Conservation (phyloP, 2,329 filamentous ascomycete species). For the Podosphaera xanthii region DNA sequence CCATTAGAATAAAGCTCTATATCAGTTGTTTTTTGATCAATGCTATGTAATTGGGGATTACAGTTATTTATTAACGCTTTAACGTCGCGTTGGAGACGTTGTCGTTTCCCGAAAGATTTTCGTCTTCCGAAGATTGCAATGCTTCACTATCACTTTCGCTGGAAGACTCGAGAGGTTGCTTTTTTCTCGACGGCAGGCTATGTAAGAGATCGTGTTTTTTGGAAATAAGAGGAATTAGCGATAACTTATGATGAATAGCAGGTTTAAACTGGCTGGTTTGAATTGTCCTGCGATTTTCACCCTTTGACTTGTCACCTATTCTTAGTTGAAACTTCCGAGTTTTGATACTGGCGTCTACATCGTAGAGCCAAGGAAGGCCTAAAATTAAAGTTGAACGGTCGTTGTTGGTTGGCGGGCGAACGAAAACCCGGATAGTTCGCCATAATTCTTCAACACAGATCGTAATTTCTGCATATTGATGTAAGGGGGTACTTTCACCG, state of each 20-base stretch:
- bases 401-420: neutral
- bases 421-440: neutral
- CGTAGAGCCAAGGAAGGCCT: neutral
- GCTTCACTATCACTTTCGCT: neutral
- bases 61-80: too few relatives aligned
- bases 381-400: neutral
- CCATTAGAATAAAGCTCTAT: too few relatives aligned
- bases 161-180: neutral
- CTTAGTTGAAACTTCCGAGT: neutral
- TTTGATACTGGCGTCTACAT: neutral
- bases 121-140: too few relatives aligned
- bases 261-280: neutral
- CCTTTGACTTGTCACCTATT: neutral
- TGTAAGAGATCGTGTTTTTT: neutral
- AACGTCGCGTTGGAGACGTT: too few relatives aligned
- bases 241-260: neutral
- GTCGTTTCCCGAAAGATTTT: too few relatives aligned
- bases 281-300: neutral
- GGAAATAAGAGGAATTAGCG: neutral
- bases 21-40: too few relatives aligned
- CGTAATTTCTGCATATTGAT: neutral
- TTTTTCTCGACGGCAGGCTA: neutral
- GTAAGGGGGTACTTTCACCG: neutral
- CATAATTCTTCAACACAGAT: neutral
- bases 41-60: too few relatives aligned